Evolutionary conservation across 148 eudicot genomes (phyloP).

Genomic region (Tetragonia tetragonoides): DNA sequence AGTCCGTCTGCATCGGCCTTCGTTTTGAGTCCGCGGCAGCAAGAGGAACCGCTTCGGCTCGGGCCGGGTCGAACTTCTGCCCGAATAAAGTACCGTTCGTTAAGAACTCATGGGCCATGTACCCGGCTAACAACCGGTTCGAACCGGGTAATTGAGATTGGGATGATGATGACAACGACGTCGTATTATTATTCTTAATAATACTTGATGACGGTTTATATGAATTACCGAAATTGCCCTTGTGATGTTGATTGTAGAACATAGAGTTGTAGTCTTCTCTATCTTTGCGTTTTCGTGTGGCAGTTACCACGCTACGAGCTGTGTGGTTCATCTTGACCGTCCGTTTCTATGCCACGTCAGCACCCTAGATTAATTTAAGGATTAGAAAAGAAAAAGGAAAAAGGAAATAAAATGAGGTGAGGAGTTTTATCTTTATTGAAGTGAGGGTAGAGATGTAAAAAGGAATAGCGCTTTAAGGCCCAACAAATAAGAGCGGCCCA

Average conservation of each 20-base stretch:
- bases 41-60: conserved; percentile 42
- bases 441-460: background rate
- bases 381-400: too few relatives aligned
- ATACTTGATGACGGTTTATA: conserved; percentile 11
- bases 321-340: conserved; percentile 59
- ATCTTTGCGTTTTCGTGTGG: conserved; percentile 67
- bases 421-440: background rate
- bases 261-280: conserved; percentile 34
- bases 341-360: conserved; percentile 8
- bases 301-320: conserved; percentile 30
- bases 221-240: conserved; percentile 26
- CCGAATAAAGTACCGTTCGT: conserved; percentile 68
- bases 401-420: background rate
- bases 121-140: conserved; percentile 67
- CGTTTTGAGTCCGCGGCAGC: conserved; percentile 34
- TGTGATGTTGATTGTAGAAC: conserved; percentile 13
- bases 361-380: background rate
- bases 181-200: conserved; percentile 3
- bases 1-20: conserved; percentile 9
- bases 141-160: conserved; percentile 28
- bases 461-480: background rate
- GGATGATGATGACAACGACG: conserved; percentile 3
- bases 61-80: conserved; percentile 58
- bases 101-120: conserved; percentile 71
- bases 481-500: background rate